These are phyloP conservation scores for Exidia glandulosa DNA, from an alignment of 768 basidiomycete genomes.

Conservation along the genomic window DNA sequence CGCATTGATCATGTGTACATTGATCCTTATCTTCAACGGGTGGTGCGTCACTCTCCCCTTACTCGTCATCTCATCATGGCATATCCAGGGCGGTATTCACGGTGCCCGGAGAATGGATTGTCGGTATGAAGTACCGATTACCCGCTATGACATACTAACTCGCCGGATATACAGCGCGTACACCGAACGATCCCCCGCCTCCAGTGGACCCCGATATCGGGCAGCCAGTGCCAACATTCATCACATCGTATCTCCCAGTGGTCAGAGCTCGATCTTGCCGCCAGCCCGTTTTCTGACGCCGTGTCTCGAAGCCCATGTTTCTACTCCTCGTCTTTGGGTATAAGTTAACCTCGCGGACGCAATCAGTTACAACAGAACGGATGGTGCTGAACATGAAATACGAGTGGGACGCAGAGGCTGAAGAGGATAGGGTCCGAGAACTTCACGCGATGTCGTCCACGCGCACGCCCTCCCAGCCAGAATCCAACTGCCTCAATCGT, in stretches of 20 bases:
- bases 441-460: too few species aligned
- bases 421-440: too few species aligned
- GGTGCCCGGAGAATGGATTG: background rate
- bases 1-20: constrained; percentile 6
- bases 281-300: background rate
- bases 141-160: background rate
- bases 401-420: background rate
- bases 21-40: constrained; percentile 8
- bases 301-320: constrained; percentile 5
- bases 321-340: constrained; percentile 10
- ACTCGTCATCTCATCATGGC: background rate
- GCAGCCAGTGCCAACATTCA: background rate
- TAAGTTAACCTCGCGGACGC: constrained; percentile 9
- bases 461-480: too few species aligned
- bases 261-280: background rate
- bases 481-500: too few species aligned
- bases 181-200: background rate
- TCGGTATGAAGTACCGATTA: background rate
- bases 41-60: constrained; percentile 5
- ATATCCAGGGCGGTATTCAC: background rate
- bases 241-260: background rate
- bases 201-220: background rate
- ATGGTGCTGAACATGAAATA: constrained; percentile 1
- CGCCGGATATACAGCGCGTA: background rate
- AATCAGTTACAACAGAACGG: background rate